phyloP scores from a whole-genome alignment of 257 asterid species.

The Nemophila menziesii region DNA sequence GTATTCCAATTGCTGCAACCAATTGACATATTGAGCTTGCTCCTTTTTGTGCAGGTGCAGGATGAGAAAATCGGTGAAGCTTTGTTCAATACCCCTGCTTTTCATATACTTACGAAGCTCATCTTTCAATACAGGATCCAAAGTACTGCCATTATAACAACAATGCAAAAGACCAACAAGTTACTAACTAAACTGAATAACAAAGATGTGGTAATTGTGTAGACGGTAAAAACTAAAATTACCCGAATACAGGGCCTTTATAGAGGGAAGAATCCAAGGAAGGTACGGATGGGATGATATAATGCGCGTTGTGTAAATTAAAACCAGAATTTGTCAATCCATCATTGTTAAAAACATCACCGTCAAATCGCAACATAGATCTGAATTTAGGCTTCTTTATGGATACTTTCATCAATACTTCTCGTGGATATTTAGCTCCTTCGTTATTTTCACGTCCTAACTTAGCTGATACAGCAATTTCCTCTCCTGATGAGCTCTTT shows the following conservation, averaged over 20 bases:
- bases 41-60: slow-evolving; percentile 66
- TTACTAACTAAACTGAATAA: no score
- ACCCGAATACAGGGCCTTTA: slow-evolving; percentile 69
- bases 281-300: slow-evolving; percentile 34
- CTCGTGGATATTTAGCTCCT: slow-evolving; percentile 34
- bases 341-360: slow-evolving; percentile 41
- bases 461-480: slow-evolving; percentile 71
- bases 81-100: slow-evolving; percentile 55
- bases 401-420: slow-evolving; percentile 71
- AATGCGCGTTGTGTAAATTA: slow-evolving; percentile 40
- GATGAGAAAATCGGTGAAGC: slow-evolving; percentile 44
- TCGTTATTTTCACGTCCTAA: slow-evolving; percentile 29
- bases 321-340: slow-evolving; percentile 26
- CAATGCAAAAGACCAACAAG: slow-evolving; percentile 1
- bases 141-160: slow-evolving; percentile 44
- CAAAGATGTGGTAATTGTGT: no score
- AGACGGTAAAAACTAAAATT: no score
- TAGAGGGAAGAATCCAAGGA: slow-evolving; percentile 29
- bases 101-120: slow-evolving; percentile 60
- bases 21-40: slow-evolving; percentile 58
- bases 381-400: slow-evolving; percentile 65
- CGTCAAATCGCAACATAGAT: slow-evolving; percentile 76
- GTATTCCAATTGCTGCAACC: slow-evolving; percentile 62
- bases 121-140: slow-evolving; percentile 46
- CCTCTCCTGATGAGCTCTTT: slow-evolving; percentile 66